Conservation (phyloP, 768 basidiomycete species). For the Boletus fagicola region DNA sequence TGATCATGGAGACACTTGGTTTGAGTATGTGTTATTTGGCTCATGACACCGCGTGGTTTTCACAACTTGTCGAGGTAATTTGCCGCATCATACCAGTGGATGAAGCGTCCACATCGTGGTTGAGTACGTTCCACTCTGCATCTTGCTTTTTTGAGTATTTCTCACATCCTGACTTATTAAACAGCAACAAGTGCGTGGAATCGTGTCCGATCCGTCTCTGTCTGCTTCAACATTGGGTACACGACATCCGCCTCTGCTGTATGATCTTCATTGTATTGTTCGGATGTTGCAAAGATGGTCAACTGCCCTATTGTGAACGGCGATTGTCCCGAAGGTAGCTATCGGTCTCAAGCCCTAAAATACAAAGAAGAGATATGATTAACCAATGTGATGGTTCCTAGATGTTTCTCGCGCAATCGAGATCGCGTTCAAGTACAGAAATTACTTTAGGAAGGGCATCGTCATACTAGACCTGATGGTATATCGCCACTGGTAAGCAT, state of each 20-base stretch:
- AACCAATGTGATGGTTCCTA: conserved; percentile 23
- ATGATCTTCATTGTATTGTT: conserved; percentile 84
- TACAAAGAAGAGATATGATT: too few species aligned
- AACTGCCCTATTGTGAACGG: conserved; percentile 90
- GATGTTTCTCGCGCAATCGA: conserved; percentile 85
- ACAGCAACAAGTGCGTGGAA: conserved; percentile 55
- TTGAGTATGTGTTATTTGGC: conserved; percentile 28
- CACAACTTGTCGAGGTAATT: conserved; percentile 52
- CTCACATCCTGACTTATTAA: not conserved
- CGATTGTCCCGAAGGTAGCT: conserved; percentile 79
- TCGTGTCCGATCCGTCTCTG: not conserved
- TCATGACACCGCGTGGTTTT: not conserved
- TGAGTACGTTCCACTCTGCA: conserved; percentile 53
- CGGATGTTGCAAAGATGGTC: conserved; percentile 87
- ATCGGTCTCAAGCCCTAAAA: not conserved
- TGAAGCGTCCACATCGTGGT: conserved; percentile 90
- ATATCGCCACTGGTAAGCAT: conserved; percentile 72
- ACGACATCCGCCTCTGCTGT: conserved; percentile 85
- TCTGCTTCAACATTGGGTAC: conserved; percentile 71
- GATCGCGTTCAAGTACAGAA: conserved; percentile 83
- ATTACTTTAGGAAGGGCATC: conserved; percentile 87
- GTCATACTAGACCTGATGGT: conserved; percentile 88
- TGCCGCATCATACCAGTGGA: conserved; percentile 90
- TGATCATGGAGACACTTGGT: too few species aligned
- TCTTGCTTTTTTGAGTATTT: not conserved